Evolutionary conservation across 768 basidiomycete species (phyloP).

Genomic region (Boletus speciosus): DNA sequence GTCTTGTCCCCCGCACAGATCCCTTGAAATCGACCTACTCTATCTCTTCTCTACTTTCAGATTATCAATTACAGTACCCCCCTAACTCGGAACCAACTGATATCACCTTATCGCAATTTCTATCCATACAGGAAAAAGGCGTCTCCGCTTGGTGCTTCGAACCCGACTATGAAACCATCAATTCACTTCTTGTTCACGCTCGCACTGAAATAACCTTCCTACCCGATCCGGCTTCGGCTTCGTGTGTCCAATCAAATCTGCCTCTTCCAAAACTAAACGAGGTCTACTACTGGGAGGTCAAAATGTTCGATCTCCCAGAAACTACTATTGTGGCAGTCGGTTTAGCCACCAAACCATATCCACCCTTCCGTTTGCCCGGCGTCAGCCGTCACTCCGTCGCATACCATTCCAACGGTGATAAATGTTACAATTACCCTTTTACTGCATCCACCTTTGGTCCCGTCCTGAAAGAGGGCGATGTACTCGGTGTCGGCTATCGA

Average conservation of each 20-base stretch:
- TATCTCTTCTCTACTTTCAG: slow-evolving; percentile 35
- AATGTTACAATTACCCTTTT: slow-evolving; percentile 96
- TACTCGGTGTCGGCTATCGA: slow-evolving; percentile 92
- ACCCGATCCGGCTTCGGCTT: slow-evolving; percentile 90
- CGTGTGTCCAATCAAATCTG: slow-evolving; percentile 94
- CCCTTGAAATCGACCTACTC: slow-evolving; percentile 2
- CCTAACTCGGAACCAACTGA: slow-evolving; percentile 97
- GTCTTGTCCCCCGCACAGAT: neutral
- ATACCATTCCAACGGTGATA: slow-evolving; percentile 95
- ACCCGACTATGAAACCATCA: slow-evolving; percentile 94
- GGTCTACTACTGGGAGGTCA: slow-evolving; percentile 99
- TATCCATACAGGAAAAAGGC: slow-evolving; percentile 99
- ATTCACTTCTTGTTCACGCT: slow-evolving; percentile 88
- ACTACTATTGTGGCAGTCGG: slow-evolving; percentile 89
- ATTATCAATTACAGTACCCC: slow-evolving; percentile 82
- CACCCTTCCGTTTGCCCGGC: slow-evolving; percentile 89
- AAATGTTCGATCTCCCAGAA: slow-evolving; percentile 95
- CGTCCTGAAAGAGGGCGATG: slow-evolving; percentile 86
- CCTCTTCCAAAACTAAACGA: slow-evolving; percentile 97
- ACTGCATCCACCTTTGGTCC: slow-evolving; percentile 82
- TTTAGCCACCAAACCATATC: slow-evolving; percentile 95
- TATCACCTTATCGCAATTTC: slow-evolving; percentile 96
- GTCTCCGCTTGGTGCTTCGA: slow-evolving; percentile 99
- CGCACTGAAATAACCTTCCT: slow-evolving; percentile 98
- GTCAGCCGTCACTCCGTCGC: slow-evolving; percentile 84